Conservation (phyloP, 768 basidiomycete genomes). For the Collybiopsis luxurians region DNA sequence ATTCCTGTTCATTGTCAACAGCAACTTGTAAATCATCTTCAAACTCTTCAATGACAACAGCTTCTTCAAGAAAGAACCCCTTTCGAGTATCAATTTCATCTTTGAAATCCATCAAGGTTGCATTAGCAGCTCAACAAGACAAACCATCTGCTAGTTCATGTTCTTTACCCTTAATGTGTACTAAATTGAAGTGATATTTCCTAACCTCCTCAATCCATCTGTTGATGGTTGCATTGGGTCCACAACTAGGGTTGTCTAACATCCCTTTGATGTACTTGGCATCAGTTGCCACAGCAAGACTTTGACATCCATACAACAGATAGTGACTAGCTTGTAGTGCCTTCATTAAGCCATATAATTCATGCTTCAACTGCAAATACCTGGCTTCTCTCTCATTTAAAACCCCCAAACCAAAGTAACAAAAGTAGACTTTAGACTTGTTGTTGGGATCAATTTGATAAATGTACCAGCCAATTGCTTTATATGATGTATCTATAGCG, state of each 20-base stretch:
- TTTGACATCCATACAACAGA: slow-evolving; percentile 25
- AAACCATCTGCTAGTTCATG: background rate
- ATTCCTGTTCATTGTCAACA: too few species aligned
- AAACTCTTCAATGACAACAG: too few species aligned
- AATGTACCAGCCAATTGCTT: slow-evolving; percentile 19
- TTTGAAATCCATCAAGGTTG: too few species aligned
- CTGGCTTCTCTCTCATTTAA: slow-evolving; percentile 25
- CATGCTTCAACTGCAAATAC: slow-evolving; percentile 37
- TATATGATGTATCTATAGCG: slow-evolving; percentile 26
- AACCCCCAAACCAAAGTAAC: slow-evolving; percentile 29
- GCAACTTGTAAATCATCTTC: too few species aligned
- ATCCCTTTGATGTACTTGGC: slow-evolving; percentile 39
- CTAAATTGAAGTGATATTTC: background rate
- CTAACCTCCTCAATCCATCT: background rate
- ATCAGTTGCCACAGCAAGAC: slow-evolving; percentile 33
- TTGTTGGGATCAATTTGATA: slow-evolving; percentile 17
- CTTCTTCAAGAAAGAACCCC: too few species aligned
- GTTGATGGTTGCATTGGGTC: slow-evolving; percentile 17
- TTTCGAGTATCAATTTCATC: too few species aligned
- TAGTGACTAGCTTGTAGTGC: slow-evolving; percentile 19
- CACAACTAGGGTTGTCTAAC: slow-evolving; percentile 35
- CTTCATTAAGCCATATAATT: slow-evolving; percentile 33
- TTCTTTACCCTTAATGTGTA: too few species aligned
- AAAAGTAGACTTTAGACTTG: background rate
- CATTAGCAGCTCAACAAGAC: background rate